Conservation (phyloP, 768 basidiomycete genomes). For the Pisolithus microcarpus region DNA sequence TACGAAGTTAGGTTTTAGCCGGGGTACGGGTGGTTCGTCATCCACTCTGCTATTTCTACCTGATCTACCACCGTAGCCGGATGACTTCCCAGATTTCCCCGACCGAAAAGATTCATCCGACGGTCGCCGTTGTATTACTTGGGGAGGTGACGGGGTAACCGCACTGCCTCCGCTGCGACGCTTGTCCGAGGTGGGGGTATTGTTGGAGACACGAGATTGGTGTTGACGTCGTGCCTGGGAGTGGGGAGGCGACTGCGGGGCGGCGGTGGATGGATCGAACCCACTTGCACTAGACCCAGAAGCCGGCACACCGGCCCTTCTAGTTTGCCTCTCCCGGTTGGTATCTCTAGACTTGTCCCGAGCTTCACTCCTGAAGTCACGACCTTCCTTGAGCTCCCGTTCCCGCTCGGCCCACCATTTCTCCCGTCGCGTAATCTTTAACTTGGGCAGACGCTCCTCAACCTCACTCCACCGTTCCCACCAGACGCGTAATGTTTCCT, state of each 20-base stretch:
- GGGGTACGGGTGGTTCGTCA: slow-evolving; percentile 25
- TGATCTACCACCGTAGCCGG: slow-evolving; percentile 21
- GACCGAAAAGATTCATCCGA: slow-evolving; percentile 38
- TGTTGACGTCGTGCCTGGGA: not conserved
- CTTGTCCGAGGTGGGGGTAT: slow-evolving; percentile 11
- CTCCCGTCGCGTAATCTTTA: slow-evolving; percentile 29
- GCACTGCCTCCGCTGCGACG: slow-evolving; percentile 23
- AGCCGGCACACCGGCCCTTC: not conserved
- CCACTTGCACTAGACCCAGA: not conserved
- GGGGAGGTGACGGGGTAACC: slow-evolving; percentile 10
- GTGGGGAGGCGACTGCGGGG: not conserved
- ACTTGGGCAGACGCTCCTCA: slow-evolving; percentile 39
- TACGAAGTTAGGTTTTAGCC: slow-evolving; percentile 22
- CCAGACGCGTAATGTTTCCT: slow-evolving; percentile 72
- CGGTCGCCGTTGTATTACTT: slow-evolving; percentile 21
- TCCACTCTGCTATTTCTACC: slow-evolving; percentile 22
- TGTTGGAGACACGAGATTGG: not conserved
- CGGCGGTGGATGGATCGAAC: not conserved
- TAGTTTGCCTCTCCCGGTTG: slow-evolving; percentile 11
- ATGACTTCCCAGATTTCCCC: slow-evolving; percentile 30
- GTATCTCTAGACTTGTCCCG: slow-evolving; percentile 5
- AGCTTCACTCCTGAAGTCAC: slow-evolving; percentile 1
- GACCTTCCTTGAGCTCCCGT: slow-evolving; percentile 17
- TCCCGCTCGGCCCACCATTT: slow-evolving; percentile 30
- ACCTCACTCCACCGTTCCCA: slow-evolving; percentile 61